These are phyloP conservation scores for Thamnidium elegans DNA, from an alignment of 192 early-diverging fungal genomes.

Conservation along the genomic window DNA sequence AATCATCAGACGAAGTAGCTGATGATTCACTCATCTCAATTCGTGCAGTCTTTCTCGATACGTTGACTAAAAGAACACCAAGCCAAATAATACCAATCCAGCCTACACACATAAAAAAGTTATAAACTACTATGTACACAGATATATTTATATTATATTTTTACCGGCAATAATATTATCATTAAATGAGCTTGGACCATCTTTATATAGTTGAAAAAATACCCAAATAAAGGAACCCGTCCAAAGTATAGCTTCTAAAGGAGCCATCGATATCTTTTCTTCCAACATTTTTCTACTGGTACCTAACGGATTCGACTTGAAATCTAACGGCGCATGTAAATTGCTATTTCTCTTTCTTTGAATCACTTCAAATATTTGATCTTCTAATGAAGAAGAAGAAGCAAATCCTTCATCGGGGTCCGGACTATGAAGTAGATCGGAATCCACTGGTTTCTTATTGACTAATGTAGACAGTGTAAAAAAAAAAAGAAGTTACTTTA, in stretches of 20 bases:
- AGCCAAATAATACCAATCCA: conserved; percentile 8
- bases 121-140: neutral
- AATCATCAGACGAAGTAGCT: conserved; percentile 21
- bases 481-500: too few species aligned
- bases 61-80: neutral
- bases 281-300: neutral
- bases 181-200: neutral
- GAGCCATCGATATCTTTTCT: neutral
- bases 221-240: conserved; percentile 9
- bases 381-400: conserved; percentile 29
- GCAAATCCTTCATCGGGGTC: conserved; percentile 36
- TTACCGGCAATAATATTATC: conserved; percentile 12
- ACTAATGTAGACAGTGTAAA: too few species aligned
- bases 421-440: neutral
- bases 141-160: neutral
- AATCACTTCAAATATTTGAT: conserved; percentile 18
- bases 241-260: conserved; percentile 9
- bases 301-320: neutral
- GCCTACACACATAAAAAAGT: neutral
- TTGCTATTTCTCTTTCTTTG: conserved; percentile 7
- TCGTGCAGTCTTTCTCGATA: neutral
- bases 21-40: conserved; percentile 9
- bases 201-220: conserved; percentile 6
- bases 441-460: neutral
- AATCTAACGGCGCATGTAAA: neutral